phyloP scores from a whole-genome alignment of 257 asterid species.

The Jacaranda mimosifolia region DNA sequence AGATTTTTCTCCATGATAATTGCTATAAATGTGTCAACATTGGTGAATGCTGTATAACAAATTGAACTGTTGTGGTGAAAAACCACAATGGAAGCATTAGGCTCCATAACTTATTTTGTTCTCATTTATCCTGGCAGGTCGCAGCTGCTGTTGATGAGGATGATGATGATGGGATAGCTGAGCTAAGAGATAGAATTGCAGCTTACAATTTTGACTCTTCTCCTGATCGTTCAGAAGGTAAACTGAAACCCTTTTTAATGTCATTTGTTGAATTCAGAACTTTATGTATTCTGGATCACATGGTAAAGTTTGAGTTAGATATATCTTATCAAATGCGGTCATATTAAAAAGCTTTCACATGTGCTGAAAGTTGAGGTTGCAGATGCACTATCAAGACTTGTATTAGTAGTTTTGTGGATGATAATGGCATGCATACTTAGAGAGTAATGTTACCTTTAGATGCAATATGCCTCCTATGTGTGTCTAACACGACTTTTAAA shows the following conservation, averaged over 20 bases:
- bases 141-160: slow-evolving; percentile 57
- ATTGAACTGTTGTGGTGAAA: neutral
- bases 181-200: slow-evolving; percentile 78
- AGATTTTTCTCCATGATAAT: neutral
- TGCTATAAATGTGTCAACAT: neutral
- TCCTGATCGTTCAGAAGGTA: slow-evolving; percentile 78
- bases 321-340: neutral
- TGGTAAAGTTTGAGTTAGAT: neutral
- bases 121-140: slow-evolving; percentile 49
- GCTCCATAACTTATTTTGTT: slow-evolving; percentile 2
- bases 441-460: no score
- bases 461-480: no score
- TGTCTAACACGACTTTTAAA: no score
- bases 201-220: slow-evolving; percentile 90
- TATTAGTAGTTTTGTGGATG: neutral
- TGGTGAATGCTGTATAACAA: neutral
- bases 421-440: no score
- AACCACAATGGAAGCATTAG: neutral
- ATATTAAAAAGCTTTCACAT: no score
- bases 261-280: neutral
- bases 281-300: neutral
- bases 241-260: neutral
- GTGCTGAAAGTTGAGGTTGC: neutral
- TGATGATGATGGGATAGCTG: slow-evolving; percentile 67
- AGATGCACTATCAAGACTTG: no score